Conservation (phyloP, 208 protist species). For the Wallacemonas collosoma region DNA sequence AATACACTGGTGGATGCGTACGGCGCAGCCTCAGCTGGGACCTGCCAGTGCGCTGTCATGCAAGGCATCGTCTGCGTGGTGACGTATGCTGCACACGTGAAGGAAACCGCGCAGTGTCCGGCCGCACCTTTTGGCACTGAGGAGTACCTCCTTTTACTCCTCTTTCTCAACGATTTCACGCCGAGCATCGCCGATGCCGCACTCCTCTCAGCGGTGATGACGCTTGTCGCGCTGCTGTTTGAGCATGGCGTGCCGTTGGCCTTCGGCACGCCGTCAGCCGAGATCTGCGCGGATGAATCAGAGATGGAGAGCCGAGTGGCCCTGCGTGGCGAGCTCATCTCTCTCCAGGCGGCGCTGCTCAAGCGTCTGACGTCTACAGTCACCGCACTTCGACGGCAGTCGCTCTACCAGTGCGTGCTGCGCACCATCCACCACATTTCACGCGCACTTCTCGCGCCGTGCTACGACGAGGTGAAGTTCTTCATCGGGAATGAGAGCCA, state of each 20-base stretch:
- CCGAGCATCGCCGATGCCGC: conserved; percentile 33
- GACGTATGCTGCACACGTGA: conserved; percentile 3
- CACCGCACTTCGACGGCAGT: background rate
- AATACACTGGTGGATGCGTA: conserved; percentile 55
- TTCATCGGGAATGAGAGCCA: background rate
- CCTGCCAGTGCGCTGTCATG: conserved; percentile 34
- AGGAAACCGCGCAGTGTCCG: background rate
- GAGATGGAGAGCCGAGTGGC: conserved; percentile 30
- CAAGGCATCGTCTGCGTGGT: conserved; percentile 29
- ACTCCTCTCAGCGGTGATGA: conserved; percentile 32
- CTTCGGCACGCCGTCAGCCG: conserved; percentile 13
- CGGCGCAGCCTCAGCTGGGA: conserved; percentile 13
- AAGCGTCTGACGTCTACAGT: conserved; percentile 41
- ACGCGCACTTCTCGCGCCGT: background rate
- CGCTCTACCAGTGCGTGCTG: conserved; percentile 17
- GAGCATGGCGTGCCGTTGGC: conserved; percentile 25
- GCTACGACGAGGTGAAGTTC: background rate
- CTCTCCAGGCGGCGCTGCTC: conserved; percentile 40
- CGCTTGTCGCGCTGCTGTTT: conserved; percentile 34
- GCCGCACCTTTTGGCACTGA: conserved; percentile 19
- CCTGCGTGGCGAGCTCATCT: conserved; percentile 47
- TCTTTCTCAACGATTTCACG: conserved; percentile 67
- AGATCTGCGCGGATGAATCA: background rate
- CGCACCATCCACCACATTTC: conserved; percentile 4
- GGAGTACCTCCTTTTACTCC: conserved; percentile 52